Percentiles rank a stretch among this genome's conserved stretches.
phyloP scores from a whole-genome alignment of 73 alveolate genomes.

The Paramecium biaurelia region DNA sequence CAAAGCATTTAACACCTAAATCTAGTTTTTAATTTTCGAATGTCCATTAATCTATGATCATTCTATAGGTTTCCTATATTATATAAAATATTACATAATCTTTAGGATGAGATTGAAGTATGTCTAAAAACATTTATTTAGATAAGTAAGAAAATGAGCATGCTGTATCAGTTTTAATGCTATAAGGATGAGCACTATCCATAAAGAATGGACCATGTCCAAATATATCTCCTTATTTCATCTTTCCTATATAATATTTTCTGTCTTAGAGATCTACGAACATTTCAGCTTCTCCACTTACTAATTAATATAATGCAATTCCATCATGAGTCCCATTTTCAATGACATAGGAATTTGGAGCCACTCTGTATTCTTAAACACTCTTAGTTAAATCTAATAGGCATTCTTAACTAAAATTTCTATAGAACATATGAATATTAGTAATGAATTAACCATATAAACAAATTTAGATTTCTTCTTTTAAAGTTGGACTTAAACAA shows the following conservation, averaged over 20 bases:
- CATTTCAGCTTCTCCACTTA: constrained; percentile 26
- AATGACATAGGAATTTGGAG: constrained; percentile 12
- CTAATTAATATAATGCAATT: background rate
- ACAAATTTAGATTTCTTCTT: constrained; percentile 4
- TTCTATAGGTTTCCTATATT: background rate
- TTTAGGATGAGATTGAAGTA: background rate
- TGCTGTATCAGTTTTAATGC: background rate
- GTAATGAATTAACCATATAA: constrained; percentile 27
- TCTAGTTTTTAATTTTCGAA: background rate
- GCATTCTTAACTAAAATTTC: constrained; percentile 18
- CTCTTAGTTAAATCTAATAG: background rate
- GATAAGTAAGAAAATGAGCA: constrained; percentile 35
- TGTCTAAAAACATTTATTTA: background rate
- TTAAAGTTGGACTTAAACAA: background rate
- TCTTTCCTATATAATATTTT: background rate
- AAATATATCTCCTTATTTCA: background rate
- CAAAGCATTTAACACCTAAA: background rate
- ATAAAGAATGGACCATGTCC: constrained; percentile 20
- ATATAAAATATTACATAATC: constrained; percentile 18
- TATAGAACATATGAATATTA: background rate
- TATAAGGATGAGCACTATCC: background rate
- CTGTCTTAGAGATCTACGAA: background rate
- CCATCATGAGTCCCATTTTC: background rate
- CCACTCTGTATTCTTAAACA: background rate
- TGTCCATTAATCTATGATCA: background rate